phyloP scores from a whole-genome alignment of 352 stramenopile species.

The Phytophthora boehmeriae region DNA sequence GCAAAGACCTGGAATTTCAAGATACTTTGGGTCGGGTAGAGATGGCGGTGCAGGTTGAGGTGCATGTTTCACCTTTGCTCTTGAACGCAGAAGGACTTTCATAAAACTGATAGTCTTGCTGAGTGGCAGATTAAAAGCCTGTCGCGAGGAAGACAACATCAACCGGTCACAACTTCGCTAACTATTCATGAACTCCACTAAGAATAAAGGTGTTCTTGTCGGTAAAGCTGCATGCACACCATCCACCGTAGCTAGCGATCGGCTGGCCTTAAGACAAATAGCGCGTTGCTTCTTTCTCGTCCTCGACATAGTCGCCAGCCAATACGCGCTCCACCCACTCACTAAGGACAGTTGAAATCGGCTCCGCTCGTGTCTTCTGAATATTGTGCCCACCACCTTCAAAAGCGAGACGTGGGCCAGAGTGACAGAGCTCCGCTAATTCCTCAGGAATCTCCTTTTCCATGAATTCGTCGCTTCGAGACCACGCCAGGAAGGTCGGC shows the following conservation, averaged over 20 bases:
- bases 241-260: background rate
- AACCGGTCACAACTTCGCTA: no score
- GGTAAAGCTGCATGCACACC: no score
- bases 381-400: constrained; percentile 56
- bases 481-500: constrained; percentile 52
- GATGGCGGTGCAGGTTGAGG: constrained; percentile 25
- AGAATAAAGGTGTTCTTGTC: no score
- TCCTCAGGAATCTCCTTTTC: constrained; percentile 46
- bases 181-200: no score
- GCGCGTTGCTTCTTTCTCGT: constrained; percentile 4
- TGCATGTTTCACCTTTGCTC: constrained; percentile 21
- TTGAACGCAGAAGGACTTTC: constrained; percentile 19
- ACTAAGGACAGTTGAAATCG: constrained; percentile 25
- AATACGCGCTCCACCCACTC: constrained; percentile 34
- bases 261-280: constrained; percentile 7
- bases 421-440: constrained; percentile 32
- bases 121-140: background rate
- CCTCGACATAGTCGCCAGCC: constrained; percentile 3
- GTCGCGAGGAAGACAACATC: background rate
- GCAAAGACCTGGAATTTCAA: constrained; percentile 40
- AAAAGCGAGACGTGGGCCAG: constrained; percentile 46
- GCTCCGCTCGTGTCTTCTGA: constrained; percentile 57
- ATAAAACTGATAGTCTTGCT: background rate
- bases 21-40: constrained; percentile 36
- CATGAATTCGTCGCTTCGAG: constrained; percentile 55